phyloP scores from a whole-genome alignment of 345 rosid species.

The Sisymbrium altissimum region DNA sequence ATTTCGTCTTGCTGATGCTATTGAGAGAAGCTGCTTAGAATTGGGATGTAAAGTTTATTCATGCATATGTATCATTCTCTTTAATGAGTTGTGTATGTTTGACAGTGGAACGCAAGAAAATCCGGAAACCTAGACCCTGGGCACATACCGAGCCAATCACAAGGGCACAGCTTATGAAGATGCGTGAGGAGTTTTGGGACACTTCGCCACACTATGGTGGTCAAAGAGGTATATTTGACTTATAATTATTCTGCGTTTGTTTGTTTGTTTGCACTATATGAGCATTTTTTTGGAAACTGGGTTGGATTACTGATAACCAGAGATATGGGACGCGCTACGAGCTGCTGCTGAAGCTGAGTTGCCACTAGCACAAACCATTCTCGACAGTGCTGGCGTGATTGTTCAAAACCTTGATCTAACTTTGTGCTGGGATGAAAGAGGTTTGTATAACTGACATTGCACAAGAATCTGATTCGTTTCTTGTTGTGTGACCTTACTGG shows the following conservation, averaged over 20 bases:
- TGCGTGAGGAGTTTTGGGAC: conserved; percentile 89
- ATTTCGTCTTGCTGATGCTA: not conserved
- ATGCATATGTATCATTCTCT: not conserved
- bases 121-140: conserved; percentile 69
- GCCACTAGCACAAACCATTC: conserved; percentile 59
- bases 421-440: conserved; percentile 81
- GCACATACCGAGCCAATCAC: conserved; percentile 68
- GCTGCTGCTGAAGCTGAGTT: conserved; percentile 70
- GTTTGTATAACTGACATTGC: conserved; percentile 24
- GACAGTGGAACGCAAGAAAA: conserved; percentile 33
- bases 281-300: not conserved
- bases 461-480: not conserved
- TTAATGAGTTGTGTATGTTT: not conserved
- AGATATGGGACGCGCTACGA: conserved; percentile 81
- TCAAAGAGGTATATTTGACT: conserved; percentile 49
- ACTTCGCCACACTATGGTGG: conserved; percentile 89
- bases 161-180: conserved; percentile 46
- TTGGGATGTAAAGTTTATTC: too few species aligned
- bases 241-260: not conserved
- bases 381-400: conserved; percentile 77
- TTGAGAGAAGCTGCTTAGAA: too few species aligned
- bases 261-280: not conserved
- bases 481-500: not conserved
- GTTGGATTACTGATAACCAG: conserved; percentile 25
- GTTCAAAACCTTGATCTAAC: conserved; percentile 64